Percentiles rank a stretch among this genome's conserved stretches.
These are phyloP conservation scores for Debaryomyces prosopidis DNA, from an alignment of 805 yeast genomes.

Conservation along the genomic window DNA sequence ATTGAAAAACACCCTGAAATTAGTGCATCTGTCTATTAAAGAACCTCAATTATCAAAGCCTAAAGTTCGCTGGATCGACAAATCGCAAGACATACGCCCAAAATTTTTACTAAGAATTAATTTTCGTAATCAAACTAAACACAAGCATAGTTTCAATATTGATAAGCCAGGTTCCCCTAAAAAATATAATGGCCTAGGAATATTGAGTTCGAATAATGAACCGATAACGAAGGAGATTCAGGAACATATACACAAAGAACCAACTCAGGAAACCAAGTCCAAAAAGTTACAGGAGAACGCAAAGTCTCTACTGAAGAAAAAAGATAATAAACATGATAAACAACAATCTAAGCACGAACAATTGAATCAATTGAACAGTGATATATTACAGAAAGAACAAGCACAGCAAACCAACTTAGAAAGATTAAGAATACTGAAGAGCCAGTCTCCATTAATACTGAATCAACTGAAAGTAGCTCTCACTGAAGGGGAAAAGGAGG, in stretches of 20 bases:
- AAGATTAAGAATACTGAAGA: conserved; percentile 1
- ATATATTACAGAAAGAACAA: conserved; percentile 14
- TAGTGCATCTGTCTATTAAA: neutral
- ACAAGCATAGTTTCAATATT: conserved; percentile 10
- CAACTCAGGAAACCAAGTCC: neutral
- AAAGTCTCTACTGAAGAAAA: conserved; percentile 7
- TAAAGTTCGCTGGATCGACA: conserved; percentile 30
- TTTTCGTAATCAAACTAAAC: conserved; percentile 18
- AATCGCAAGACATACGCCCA: conserved; percentile 15
- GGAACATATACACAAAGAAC: conserved; percentile 1
- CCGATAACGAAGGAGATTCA: neutral
- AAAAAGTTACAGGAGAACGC: conserved; percentile 1
- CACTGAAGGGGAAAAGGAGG: neutral
- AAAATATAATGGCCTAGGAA: conserved; percentile 12
- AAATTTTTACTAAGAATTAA: conserved; percentile 25
- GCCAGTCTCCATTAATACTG: neutral
- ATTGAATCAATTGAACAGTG: conserved; percentile 19
- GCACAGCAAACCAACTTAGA: conserved; percentile 6
- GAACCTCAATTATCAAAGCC: neutral
- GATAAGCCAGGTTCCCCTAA: neutral
- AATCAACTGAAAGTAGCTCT: neutral
- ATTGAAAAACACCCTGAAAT: neutral
- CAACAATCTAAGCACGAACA: conserved; percentile 11
- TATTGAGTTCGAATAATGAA: conserved; percentile 7
- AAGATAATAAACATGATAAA: conserved; percentile 3